These are phyloP conservation scores for Ehretia macrophylla DNA, from an alignment of 257 asterid genomes.

Conservation along the genomic window DNA sequence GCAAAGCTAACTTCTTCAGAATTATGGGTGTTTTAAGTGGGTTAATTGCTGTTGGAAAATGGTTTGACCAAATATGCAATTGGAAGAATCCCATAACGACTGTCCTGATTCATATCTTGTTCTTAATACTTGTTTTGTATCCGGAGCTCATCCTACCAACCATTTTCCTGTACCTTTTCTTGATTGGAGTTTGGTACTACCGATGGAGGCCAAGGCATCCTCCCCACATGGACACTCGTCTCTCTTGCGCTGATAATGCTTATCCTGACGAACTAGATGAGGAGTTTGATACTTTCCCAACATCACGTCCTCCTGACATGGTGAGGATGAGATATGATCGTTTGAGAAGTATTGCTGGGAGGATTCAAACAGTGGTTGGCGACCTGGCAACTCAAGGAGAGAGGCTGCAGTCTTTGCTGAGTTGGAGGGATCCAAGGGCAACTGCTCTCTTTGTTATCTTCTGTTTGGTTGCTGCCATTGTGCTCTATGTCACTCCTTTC, in stretches of 20 bases:
- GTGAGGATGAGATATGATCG: slow-evolving; percentile 73
- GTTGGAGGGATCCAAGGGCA: slow-evolving; percentile 84
- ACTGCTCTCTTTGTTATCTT: slow-evolving; percentile 57
- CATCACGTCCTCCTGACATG: slow-evolving; percentile 49
- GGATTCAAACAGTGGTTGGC: slow-evolving; percentile 72
- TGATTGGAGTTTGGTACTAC: slow-evolving; percentile 67
- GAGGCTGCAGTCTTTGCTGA: slow-evolving; percentile 59
- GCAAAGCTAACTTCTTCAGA: slow-evolving; percentile 66
- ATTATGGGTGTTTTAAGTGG: slow-evolving; percentile 65
- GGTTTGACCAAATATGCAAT: slow-evolving; percentile 69
- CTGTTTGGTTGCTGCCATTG: slow-evolving; percentile 55
- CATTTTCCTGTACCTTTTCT: slow-evolving; percentile 54
- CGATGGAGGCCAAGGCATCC: slow-evolving; percentile 73
- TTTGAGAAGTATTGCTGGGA: slow-evolving; percentile 59
- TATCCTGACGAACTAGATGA: slow-evolving; percentile 66
- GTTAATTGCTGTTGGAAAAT: slow-evolving; percentile 46
- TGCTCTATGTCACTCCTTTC: slow-evolving; percentile 61
- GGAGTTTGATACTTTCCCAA: slow-evolving; percentile 68
- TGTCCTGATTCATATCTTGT: slow-evolving; percentile 57
- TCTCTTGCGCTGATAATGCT: slow-evolving; percentile 58
- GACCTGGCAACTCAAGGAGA: slow-evolving; percentile 83
- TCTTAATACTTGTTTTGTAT: slow-evolving; percentile 58
- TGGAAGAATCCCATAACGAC: slow-evolving; percentile 78
- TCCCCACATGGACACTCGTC: slow-evolving; percentile 66
- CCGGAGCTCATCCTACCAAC: slow-evolving; percentile 65